Conservation (phyloP, 768 basidiomycete species). For the Collybia nuda region DNA sequence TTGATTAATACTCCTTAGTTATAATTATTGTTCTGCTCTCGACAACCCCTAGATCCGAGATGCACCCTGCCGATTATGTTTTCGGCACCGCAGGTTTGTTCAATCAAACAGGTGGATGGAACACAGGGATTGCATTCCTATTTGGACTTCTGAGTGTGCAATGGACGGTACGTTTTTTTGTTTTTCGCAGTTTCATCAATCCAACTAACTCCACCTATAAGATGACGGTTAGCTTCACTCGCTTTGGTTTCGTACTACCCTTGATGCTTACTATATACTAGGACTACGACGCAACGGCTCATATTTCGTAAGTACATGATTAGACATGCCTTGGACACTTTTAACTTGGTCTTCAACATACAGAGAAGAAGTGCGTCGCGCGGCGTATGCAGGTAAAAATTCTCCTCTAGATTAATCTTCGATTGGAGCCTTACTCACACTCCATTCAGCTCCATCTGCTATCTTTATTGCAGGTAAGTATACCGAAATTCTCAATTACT, state of each 20-base stretch:
- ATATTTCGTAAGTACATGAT: slow-evolving; percentile 62
- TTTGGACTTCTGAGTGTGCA: slow-evolving; percentile 86
- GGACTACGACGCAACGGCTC: slow-evolving; percentile 82
- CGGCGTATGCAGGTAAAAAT: slow-evolving; percentile 67
- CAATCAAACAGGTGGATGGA: slow-evolving; percentile 82
- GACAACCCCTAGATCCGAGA: slow-evolving; percentile 67
- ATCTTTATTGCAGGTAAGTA: slow-evolving; percentile 24
- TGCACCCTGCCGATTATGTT: slow-evolving; percentile 80
- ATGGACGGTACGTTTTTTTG: slow-evolving; percentile 72
- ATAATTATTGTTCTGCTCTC: slow-evolving; percentile 86
- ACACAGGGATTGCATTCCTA: slow-evolving; percentile 77
- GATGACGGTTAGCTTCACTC: slow-evolving; percentile 52
- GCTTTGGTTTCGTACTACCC: background rate
- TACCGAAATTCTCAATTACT: background rate
- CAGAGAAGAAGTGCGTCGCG: slow-evolving; percentile 79
- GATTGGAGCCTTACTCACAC: background rate
- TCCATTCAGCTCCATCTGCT: slow-evolving; percentile 21
- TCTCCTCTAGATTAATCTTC: background rate
- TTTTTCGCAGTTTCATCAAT: background rate
- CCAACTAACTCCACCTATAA: slow-evolving; percentile 15
- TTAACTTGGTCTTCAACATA: slow-evolving; percentile 5
- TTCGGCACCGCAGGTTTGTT: slow-evolving; percentile 74
- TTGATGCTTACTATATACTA: slow-evolving; percentile 20
- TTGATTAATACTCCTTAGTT: slow-evolving; percentile 36
- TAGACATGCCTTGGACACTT: background rate